These are phyloP conservation scores for Xylaria sp. DNA, from an alignment of 2,329 filamentous ascomycete species.

Conservation along the genomic window DNA sequence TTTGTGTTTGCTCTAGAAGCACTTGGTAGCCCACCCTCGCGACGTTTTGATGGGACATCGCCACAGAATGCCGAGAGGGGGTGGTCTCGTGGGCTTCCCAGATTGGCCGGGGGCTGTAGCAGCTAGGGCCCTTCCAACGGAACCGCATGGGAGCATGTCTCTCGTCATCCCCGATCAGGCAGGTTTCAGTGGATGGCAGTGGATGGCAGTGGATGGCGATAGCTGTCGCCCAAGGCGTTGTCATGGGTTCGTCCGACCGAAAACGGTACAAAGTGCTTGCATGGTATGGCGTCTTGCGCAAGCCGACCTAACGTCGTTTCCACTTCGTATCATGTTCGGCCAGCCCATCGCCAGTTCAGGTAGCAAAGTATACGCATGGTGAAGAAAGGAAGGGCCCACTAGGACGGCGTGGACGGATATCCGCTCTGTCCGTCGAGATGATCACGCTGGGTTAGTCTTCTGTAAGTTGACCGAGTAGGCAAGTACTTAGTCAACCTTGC, in stretches of 20 bases:
- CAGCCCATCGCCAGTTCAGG: conserved; percentile 9
- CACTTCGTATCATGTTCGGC: conserved; percentile 27
- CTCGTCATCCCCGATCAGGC: conserved; percentile 35
- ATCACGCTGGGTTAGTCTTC: background rate
- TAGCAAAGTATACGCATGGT: conserved; percentile 9
- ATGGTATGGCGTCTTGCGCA: conserved; percentile 17
- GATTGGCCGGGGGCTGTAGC: conserved; percentile 41
- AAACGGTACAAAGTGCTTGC: conserved; percentile 24
- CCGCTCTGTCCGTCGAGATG: background rate
- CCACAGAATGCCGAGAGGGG: conserved; percentile 44
- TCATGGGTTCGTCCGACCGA: conserved; percentile 28
- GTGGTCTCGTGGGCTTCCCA: conserved; percentile 45
- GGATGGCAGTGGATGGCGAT: conserved; percentile 24
- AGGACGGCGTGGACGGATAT: background rate
- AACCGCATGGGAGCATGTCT: conserved; percentile 33
- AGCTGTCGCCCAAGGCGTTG: conserved; percentile 14
- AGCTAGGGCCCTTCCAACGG: conserved; percentile 29
- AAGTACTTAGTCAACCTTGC: background rate
- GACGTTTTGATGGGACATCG: conserved; percentile 39
- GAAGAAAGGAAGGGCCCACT: background rate
- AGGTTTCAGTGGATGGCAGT: conserved; percentile 28
- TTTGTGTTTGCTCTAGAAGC: conserved; percentile 36
- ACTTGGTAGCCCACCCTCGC: conserved; percentile 32
- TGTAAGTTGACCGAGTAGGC: background rate
- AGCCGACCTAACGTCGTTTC: conserved; percentile 24